Conservation (phyloP, 768 basidiomycete species). For the Psilocybe azurescens region DNA sequence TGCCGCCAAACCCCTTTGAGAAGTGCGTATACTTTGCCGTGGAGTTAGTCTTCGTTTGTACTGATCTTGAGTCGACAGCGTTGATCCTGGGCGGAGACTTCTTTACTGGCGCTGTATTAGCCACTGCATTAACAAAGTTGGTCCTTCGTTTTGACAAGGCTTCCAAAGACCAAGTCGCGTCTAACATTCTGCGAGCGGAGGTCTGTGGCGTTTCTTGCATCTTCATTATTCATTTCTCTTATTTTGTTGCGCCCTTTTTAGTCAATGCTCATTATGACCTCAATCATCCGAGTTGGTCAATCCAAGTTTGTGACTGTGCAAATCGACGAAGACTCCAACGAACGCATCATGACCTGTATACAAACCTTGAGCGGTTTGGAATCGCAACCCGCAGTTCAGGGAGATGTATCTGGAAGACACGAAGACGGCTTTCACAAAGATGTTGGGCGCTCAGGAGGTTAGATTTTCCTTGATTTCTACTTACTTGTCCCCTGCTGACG, state of each 20-base stretch:
- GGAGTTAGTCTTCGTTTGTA: not conserved
- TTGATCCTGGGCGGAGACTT: slow-evolving; percentile 95
- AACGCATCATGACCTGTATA: slow-evolving; percentile 96
- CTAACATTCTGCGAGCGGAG: slow-evolving; percentile 87
- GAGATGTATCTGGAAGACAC: slow-evolving; percentile 87
- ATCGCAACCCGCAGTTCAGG: slow-evolving; percentile 56
- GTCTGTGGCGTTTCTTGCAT: slow-evolving; percentile 39
- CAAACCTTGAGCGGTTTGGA: slow-evolving; percentile 88
- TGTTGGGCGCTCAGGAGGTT: slow-evolving; percentile 96
- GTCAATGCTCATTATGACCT: slow-evolving; percentile 99
- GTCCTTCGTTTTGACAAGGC: slow-evolving; percentile 77
- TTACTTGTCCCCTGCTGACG: too few relatives aligned
- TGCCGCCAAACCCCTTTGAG: slow-evolving; percentile 91
- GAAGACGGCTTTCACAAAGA: slow-evolving; percentile 89
- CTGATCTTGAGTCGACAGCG: slow-evolving; percentile 45
- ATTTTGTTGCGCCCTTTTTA: too few relatives aligned
- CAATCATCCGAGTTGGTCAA: slow-evolving; percentile 95
- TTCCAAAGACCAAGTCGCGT: slow-evolving; percentile 46
- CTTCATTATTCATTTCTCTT: not conserved
- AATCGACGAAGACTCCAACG: slow-evolving; percentile 98
- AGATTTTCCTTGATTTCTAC: slow-evolving; percentile 13
- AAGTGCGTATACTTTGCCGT: slow-evolving; percentile 49
- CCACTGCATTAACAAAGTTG: slow-evolving; percentile 88
- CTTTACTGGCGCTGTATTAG: slow-evolving; percentile 93
- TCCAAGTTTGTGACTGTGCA: slow-evolving; percentile 92